Evolutionary conservation across 768 basidiomycete genomes (phyloP).

Genomic region (Phaeolepiota aurea): DNA sequence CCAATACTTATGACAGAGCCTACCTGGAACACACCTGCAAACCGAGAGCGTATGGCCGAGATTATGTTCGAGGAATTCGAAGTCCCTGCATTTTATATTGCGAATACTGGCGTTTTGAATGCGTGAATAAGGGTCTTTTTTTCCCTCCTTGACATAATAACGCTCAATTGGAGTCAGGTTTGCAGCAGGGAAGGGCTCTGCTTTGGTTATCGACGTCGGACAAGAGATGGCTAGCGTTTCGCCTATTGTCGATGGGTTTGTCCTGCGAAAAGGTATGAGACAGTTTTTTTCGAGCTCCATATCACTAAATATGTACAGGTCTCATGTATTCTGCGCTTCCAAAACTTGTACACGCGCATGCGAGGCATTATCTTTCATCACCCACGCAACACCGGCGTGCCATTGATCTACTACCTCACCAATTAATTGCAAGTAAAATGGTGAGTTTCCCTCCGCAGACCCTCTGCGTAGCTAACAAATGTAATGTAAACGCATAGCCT

Average conservation of each 20-base stretch:
- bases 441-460: conserved; percentile 25
- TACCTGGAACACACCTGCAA: conserved; percentile 91
- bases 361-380: conserved; percentile 55
- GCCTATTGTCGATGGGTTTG: conserved; percentile 96
- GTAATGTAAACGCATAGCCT: conserved; percentile 48
- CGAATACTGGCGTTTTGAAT: conserved; percentile 89
- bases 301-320: conserved; percentile 34
- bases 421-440: conserved; percentile 78
- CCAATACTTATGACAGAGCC: conserved; percentile 92
- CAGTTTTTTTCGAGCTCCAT: not conserved
- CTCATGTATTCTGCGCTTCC: conserved; percentile 70
- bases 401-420: conserved; percentile 75
- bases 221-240: conserved; percentile 85
- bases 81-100: conserved; percentile 93
- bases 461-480: not conserved
- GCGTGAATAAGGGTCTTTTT: conserved; percentile 46
- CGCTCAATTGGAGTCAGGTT: conserved; percentile 46
- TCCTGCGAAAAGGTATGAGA: conserved; percentile 78
- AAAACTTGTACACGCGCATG: conserved; percentile 72
- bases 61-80: conserved; percentile 97
- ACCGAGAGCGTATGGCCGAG: conserved; percentile 92
- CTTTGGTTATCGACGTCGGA: conserved; percentile 91
- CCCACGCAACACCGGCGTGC: conserved; percentile 41
- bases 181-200: conserved; percentile 95
- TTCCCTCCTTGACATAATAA: not conserved